phyloP scores from a whole-genome alignment of 2,329 filamentous ascomycete genomes.

The Trichoderma sp. region DNA sequence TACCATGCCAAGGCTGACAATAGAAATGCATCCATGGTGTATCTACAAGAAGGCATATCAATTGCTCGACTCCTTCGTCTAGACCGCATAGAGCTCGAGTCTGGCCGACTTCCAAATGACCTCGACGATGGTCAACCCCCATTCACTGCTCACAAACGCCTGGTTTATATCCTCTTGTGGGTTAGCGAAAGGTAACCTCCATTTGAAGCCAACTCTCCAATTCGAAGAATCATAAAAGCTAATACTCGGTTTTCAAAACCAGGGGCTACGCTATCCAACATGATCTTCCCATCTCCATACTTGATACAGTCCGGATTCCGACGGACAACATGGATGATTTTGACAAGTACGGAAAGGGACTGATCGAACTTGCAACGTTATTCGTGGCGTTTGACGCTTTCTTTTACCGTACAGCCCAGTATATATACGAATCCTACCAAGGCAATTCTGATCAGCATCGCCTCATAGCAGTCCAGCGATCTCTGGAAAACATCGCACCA shows the following conservation, averaged over 20 bases:
- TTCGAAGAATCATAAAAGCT: background rate
- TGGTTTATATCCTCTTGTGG: constrained; percentile 16
- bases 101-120: background rate
- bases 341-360: constrained; percentile 16
- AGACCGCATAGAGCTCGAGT: constrained; percentile 5
- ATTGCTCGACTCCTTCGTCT: constrained; percentile 13
- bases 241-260: background rate
- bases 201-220: background rate
- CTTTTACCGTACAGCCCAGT: constrained; percentile 6
- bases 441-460: background rate
- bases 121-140: background rate
- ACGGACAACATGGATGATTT: constrained; percentile 1
- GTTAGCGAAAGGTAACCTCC: constrained; percentile 17
- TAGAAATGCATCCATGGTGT: constrained; percentile 16
- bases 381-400: constrained; percentile 10
- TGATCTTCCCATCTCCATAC: constrained; percentile 15
- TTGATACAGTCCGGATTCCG: background rate
- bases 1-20: constrained; percentile 17
- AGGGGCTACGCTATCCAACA: constrained; percentile 17
- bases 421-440: background rate
- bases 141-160: background rate
- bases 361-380: constrained; percentile 14
- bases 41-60: constrained; percentile 18
- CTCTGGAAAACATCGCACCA: background rate
- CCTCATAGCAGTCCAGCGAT: constrained; percentile 10